Conservation (phyloP, 345 rosid genomes). For the Jatropha curcas region DNA sequence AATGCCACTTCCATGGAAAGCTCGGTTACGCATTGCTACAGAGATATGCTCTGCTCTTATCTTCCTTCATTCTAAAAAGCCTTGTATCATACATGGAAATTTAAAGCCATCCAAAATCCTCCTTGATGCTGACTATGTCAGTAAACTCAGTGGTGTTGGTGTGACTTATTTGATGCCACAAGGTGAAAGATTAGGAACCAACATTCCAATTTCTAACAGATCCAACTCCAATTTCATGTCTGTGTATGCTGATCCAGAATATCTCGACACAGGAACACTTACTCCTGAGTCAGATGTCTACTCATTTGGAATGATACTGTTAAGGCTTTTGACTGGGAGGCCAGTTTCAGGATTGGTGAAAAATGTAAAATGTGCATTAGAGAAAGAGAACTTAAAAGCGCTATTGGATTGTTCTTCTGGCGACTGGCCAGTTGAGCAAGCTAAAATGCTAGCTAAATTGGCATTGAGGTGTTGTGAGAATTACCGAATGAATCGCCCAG, state of each 20-base stretch:
- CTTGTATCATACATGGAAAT: constrained; percentile 77
- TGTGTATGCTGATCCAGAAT: constrained; percentile 56
- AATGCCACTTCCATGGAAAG: constrained; percentile 65
- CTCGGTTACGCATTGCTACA: constrained; percentile 58
- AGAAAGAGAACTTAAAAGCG: constrained; percentile 50
- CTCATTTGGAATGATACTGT: constrained; percentile 73
- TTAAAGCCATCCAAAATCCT: constrained; percentile 82
- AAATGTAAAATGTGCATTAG: constrained; percentile 65
- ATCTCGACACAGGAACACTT: constrained; percentile 45
- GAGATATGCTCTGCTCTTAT: constrained; percentile 81
- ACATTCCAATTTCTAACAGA: background rate
- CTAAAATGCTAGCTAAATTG: constrained; percentile 52
- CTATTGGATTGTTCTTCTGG: constrained; percentile 73
- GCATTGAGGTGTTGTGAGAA: constrained; percentile 71
- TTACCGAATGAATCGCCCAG: constrained; percentile 49
- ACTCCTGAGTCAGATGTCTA: constrained; percentile 68
- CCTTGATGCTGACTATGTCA: constrained; percentile 61
- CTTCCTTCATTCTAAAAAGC: constrained; percentile 81
- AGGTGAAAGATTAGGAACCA: constrained; percentile 18
- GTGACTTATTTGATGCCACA: constrained; percentile 48
- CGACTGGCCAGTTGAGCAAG: constrained; percentile 69
- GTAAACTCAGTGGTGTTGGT: constrained; percentile 74
- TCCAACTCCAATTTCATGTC: constrained; percentile 19
- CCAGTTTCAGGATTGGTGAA: constrained; percentile 47
- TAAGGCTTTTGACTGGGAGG: constrained; percentile 74